Evolutionary conservation across 2,329 filamentous ascomycete species (phyloP), one percentile per base, ranked within the genome.

Genomic region (Nothophoma quercina): DNA sequence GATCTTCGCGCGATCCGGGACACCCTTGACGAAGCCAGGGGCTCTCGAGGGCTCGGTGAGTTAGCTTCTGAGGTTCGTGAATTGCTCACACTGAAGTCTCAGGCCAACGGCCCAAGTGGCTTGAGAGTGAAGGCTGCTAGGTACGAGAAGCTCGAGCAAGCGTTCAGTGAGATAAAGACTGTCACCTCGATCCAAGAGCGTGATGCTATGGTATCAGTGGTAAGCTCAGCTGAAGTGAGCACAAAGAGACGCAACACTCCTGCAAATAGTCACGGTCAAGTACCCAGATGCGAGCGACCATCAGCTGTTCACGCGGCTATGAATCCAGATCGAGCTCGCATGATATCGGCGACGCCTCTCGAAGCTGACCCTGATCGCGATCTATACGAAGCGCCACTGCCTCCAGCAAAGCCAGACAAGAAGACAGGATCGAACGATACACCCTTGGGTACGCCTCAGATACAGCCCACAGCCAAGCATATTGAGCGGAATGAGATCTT

Each of bases 361-460:
- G 51, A 44, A 16, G 21, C 34, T 8, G 58, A 63, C 26, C 56
- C 56, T 8, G 50, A 59, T 42, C 56, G 53, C 18, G 58, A 62
- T 26, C 21, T 63, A 28, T 60, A 60, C 15, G 60, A 62, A 19
- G 42, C 55, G 12, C 34, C 40, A 42, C 51, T 36, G 7, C 36
- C 41, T 7, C 33, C 51, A 15, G 18, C 21, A 6, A 23, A 55
- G 13, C 40, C 51, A 9, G 16, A 9, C 7, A 57, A 34, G 15
- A 61, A 29, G 32, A 63, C 55, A 7, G 60, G 60, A n/a, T 56
- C 62, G 4, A 65, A 65, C 22, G 35, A 48, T 4, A 44, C 55
- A 8, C 62, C 62, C 1, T 40, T 65, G 22, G 60, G 62, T 12
- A 18, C 13, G 9, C 8, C 39, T 33, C 49, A 47, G 16, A 26